These are phyloP conservation scores for Aphanomyces invadans DNA, from an alignment of 352 stramenopile species.

Conservation along the genomic window DNA sequence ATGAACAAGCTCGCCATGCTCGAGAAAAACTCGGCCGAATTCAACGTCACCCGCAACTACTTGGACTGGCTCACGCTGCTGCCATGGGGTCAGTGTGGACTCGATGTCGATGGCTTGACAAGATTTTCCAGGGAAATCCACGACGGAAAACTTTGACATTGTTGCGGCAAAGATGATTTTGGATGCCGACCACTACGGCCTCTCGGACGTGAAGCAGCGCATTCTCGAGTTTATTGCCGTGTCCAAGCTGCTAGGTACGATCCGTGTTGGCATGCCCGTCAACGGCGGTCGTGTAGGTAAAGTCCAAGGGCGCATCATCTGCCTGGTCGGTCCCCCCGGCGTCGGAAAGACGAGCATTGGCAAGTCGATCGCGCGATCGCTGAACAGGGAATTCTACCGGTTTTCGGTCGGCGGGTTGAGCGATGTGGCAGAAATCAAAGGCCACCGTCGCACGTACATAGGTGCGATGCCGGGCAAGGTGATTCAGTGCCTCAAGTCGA, in stretches of 20 bases:
- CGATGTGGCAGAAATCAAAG: slow-evolving; percentile 98
- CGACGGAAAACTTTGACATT: slow-evolving; percentile 96
- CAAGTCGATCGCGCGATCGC: slow-evolving; percentile 92
- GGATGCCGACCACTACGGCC: slow-evolving; percentile 97
- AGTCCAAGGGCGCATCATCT: slow-evolving; percentile 97
- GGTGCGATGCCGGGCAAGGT: slow-evolving; percentile 98
- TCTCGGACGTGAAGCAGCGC: slow-evolving; percentile 97
- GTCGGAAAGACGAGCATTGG: slow-evolving; percentile 94
- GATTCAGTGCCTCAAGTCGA: slow-evolving; percentile 98
- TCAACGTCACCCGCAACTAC: slow-evolving; percentile 98
- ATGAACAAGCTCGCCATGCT: slow-evolving; percentile 96
- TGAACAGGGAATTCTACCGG: slow-evolving; percentile 97
- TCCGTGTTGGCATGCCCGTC: not conserved
- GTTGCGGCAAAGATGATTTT: slow-evolving; percentile 87
- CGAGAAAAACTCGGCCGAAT: slow-evolving; percentile 98
- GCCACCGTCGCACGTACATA: slow-evolving; percentile 97
- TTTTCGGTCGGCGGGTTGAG: slow-evolving; percentile 96
- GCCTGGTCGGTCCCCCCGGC: slow-evolving; percentile 91
- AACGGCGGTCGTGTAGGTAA: slow-evolving; percentile 49
- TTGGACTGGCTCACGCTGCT: slow-evolving; percentile 97
- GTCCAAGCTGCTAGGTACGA: slow-evolving; percentile 78
- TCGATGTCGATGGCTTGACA: not conserved
- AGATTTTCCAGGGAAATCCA: slow-evolving; percentile 64
- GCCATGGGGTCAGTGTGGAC: slow-evolving; percentile 83
- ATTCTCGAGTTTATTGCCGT: slow-evolving; percentile 99